Evolutionary conservation across 225 moss, liverwort and hornwort species (phyloP).

Genomic region (Physcomitrium patens): DNA sequence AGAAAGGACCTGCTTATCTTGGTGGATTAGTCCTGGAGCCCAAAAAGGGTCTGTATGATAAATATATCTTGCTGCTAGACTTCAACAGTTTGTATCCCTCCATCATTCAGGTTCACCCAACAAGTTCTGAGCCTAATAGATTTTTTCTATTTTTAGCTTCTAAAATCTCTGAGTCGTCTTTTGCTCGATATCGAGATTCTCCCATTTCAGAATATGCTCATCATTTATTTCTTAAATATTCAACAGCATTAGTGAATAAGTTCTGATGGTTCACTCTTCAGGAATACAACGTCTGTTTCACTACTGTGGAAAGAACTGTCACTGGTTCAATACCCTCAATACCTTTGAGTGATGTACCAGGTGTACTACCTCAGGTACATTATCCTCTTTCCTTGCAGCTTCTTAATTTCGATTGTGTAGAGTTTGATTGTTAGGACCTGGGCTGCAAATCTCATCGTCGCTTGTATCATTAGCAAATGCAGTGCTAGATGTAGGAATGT

Average conservation of each 20-base stretch:
- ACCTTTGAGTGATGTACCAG: constrained; percentile 76
- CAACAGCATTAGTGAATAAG: constrained; percentile 7
- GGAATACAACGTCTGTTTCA: constrained; percentile 99
- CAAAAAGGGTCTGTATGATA: constrained; percentile 97
- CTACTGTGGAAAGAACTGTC: constrained; percentile 78
- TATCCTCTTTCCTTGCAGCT: background rate
- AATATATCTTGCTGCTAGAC: constrained; percentile 85
- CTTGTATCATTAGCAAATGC: background rate
- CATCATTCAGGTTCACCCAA: constrained; percentile 83
- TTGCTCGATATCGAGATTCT: background rate
- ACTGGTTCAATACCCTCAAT: constrained; percentile 79
- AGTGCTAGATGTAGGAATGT: constrained; percentile 12
- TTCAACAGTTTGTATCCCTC: constrained; percentile 99
- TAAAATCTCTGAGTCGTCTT: constrained; percentile 11
- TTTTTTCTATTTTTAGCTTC: constrained; percentile 7
- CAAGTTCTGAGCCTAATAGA: constrained; percentile 5
- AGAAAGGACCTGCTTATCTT: constrained; percentile 90
- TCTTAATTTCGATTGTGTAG: background rate
- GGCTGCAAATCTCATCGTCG: background rate
- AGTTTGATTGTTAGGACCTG: constrained; percentile 15
- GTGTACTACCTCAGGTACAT: constrained; percentile 91
- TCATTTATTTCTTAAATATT: background rate
- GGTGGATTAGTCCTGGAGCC: constrained; percentile 98
- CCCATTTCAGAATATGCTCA: background rate
- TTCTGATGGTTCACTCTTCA: constrained; percentile 43